Base-by-base conservation (phyloP, 805 yeast species). In the Yarrowia yakushimensis region DNA sequence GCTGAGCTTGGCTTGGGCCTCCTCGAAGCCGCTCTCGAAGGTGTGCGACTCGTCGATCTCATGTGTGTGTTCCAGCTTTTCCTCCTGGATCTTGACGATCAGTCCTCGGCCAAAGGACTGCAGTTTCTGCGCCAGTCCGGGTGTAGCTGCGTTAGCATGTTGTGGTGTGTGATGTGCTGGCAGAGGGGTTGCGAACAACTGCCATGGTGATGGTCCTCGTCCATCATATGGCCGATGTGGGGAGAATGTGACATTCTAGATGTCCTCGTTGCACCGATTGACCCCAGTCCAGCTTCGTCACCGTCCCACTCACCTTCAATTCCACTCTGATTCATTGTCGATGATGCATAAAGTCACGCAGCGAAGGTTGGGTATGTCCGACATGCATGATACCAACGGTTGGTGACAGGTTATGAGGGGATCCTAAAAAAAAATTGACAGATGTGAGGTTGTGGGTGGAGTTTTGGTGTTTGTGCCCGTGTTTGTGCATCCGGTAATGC, bases 31-130 rank as follows among this genome's bases (percentile, higher is more conserved):
- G 2, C 70, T 67, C n/a, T 67, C 69, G 48, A 78, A 67, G 2
- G 73, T 63, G 17, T 65, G 61, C 1, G 74, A 63, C 4, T 74
- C 76, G 5, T 66, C 65, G 11, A 81, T 65, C 10, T 55, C 61
- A 12, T 39, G 48, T n/a, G 39, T 30, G n/a, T 55, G 48, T 15
- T 39, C 48, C 23, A 36, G 45, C 62, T 41, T 42, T 67, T 71
- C 79, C 42, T 74, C 68, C 36, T 66, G 69, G 43, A 81, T 79
- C 55, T 68, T 67, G 11, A 80, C 75, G 12, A 78, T 66, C 22
- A 79, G 67, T 2, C 79, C 76, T 18, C 81, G 69, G 12, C 73
- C 66, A 3, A 65, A 55, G 9, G 48, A 39, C 30, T 39, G 70
- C 62, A 15, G 73, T 31, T 55, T 55, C 23, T 39, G 25, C 13